Evolutionary conservation across 805 yeast species (phyloP).

Genomic region (Saturnispora kantuleensis): DNA sequence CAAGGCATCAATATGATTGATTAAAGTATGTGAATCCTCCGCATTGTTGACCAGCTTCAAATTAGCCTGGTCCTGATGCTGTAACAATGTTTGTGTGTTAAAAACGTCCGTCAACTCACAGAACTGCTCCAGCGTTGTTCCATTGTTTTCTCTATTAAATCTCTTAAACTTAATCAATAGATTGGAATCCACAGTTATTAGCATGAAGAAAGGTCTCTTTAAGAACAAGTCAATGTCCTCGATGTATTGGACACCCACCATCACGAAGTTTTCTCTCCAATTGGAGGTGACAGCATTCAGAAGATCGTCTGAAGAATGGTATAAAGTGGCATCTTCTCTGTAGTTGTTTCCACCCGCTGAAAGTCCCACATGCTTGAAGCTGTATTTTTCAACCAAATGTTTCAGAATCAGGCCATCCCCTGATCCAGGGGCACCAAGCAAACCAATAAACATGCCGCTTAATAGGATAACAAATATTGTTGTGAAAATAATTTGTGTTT

Average conservation of each 20-base stretch:
- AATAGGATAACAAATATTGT: not conserved
- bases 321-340: not conserved
- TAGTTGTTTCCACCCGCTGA: not conserved
- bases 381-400: not conserved
- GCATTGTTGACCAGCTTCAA: conserved; percentile 49
- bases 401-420: conserved; percentile 48
- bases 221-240: conserved; percentile 36
- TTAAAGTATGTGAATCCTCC: conserved; percentile 20
- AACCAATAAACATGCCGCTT: conserved; percentile 53
- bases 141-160: conserved; percentile 9
- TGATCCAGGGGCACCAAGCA: conserved; percentile 60
- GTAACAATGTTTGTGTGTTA: conserved; percentile 20
- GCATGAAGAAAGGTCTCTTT: conserved; percentile 78
- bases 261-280: conserved; percentile 57
- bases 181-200: conserved; percentile 71
- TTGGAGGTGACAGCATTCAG: conserved; percentile 52
- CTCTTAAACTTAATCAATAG: conserved; percentile 35
- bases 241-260: conserved; percentile 37
- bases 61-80: conserved; percentile 34
- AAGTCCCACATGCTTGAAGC: conserved; percentile 1
- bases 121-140: conserved; percentile 11
- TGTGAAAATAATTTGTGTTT: not conserved
- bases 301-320: conserved; percentile 31
- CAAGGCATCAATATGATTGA: conserved; percentile 28
- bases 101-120: conserved; percentile 8